Base-by-base conservation (phyloP, 106 monocot genomes). In the Acanthochlamys bracteata region DNA sequence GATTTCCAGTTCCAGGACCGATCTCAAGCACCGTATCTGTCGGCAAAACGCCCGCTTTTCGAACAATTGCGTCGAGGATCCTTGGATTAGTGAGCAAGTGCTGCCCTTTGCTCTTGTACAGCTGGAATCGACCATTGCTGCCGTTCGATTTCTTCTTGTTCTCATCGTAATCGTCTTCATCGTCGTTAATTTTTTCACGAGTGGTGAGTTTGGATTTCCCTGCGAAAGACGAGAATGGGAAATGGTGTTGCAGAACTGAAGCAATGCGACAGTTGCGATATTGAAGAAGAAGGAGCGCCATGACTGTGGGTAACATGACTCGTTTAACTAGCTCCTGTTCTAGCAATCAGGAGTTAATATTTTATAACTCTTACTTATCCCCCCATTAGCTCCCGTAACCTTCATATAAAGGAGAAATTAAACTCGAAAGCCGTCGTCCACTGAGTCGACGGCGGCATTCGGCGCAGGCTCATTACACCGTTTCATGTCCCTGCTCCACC, bases 1-100 rank as follows among this genome's bases (percentile, higher is more conserved):
- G 82, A 69, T 86, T 95, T 17, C 86, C 86, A 54, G 79, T 86
- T 63, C 86, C 79, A 39, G 82, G 82, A n/a, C 86, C 86, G 67
- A 82, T 79, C 82, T 86, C 86, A 58, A 82, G 85, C 45, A 81
- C 81, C 61, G 75, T 74, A 66, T 85, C 81, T 39, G 69, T 61
- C 25, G 78, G 66, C 40, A 64, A 26, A 56, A 82, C 25, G 7
- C 54, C 54, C 26, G 84, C 75, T 20, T 21, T 47, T 10, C 66
- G 69, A 25, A 70, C 76, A 33, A 84, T 80, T 61, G 80, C 39
- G 54, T 84, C 80, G 39, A 84, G 76, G 49, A 80, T 43, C 41
- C 76, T 72, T 3, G 76, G 80, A 66, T 80, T 84, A 64, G 69
- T 76, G 22, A 84, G 84, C 23, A 84, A 60, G 73, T 84, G 76